phyloP scores from a whole-genome alignment of 2,329 filamentous ascomycete species.

The Trichophyton simii region DNA sequence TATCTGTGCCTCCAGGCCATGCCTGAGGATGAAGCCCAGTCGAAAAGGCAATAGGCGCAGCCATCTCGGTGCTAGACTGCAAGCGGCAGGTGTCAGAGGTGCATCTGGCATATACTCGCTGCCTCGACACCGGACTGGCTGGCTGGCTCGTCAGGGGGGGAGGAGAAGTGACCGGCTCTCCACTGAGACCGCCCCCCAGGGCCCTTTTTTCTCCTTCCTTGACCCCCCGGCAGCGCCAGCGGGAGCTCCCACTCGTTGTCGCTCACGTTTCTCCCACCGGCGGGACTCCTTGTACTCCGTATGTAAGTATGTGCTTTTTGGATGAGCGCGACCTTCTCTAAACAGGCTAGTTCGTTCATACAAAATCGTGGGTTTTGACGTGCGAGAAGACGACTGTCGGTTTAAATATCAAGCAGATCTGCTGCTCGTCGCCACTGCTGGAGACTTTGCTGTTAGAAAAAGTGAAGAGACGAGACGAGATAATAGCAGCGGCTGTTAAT shows the following conservation, averaged over 20 bases:
- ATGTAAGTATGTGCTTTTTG: background rate
- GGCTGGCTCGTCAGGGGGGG: background rate
- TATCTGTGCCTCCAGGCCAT: background rate
- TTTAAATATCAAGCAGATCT: background rate
- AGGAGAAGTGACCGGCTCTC: background rate
- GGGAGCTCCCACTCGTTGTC: background rate
- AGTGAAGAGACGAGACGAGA: background rate
- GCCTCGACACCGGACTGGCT: background rate
- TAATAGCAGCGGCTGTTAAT: background rate
- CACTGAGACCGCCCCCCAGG: background rate
- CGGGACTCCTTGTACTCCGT: background rate
- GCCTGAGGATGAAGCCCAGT: background rate
- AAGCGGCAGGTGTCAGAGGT: background rate
- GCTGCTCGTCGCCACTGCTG: too few species aligned
- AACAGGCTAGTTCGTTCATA: background rate
- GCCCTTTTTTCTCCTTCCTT: background rate
- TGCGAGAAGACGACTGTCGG: background rate
- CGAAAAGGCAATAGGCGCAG: constrained; percentile 1
- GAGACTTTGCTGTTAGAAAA: background rate
- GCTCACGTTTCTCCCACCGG: background rate
- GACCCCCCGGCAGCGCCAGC: background rate
- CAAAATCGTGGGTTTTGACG: background rate
- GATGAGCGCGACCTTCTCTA: background rate
- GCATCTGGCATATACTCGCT: background rate
- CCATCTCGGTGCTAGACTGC: background rate